A percentile compares a stretch with the other conserved stretches of the same genome.
phyloP scores from a whole-genome alignment of 768 basidiomycete genomes.

The Glaciozyma martinii region DNA sequence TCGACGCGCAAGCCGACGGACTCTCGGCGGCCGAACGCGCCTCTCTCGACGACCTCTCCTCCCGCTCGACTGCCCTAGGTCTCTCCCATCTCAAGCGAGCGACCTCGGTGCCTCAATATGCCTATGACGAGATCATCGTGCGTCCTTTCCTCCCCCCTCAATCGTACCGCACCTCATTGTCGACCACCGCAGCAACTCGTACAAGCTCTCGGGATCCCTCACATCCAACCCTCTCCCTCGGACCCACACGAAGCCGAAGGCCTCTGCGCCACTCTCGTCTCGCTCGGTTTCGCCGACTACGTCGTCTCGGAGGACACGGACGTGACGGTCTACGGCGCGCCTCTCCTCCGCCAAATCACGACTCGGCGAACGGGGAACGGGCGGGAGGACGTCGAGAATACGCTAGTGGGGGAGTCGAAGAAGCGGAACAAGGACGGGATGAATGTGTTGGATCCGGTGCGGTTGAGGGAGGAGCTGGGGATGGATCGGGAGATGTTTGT shows the following conservation, averaged over 20 bases:
- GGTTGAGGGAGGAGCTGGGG: constrained; percentile 1
- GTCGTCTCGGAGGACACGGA: constrained; percentile 31
- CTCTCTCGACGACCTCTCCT: not conserved
- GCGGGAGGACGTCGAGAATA: not conserved
- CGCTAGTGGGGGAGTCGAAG: not conserved
- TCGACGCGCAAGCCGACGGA: not conserved
- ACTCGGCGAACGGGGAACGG: not conserved
- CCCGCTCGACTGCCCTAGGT: not conserved
- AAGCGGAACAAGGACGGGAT: constrained; percentile 3
- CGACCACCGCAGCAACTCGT: constrained; percentile 9
- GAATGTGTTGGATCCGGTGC: constrained; percentile 14
- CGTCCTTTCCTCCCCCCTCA: not conserved
- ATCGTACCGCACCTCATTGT: not conserved
- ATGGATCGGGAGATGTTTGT: constrained; percentile 12
- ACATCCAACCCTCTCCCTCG: constrained; percentile 2
- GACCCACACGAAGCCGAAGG: constrained; percentile 26
- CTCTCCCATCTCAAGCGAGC: not conserved
- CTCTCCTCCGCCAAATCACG: constrained; percentile 2
- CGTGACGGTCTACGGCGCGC: constrained; percentile 22
- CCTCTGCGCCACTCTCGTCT: constrained; percentile 17
- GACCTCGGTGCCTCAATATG: not conserved
- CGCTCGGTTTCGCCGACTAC: constrained; percentile 8
- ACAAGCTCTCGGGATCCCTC: constrained; percentile 14
- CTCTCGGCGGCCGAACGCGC: not conserved
- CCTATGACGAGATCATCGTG: constrained; percentile 9